Evolutionary conservation across 345 rosid genomes (phyloP).

Genomic region (Arabidopsis arenosa): DNA sequence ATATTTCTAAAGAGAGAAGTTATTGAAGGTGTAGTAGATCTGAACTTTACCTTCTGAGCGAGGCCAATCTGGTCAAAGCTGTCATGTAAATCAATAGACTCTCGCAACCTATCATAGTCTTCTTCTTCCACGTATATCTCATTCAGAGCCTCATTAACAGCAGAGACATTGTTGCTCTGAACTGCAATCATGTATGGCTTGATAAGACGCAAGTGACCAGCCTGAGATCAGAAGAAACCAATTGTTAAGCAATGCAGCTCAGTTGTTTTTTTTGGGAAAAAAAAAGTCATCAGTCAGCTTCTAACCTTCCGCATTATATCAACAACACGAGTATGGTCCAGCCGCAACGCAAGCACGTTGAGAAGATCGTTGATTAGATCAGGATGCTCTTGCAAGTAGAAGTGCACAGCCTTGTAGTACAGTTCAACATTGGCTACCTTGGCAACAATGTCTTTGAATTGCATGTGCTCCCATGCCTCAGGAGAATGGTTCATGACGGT

Average conservation of each 20-base stretch:
- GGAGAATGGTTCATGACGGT: conserved; percentile 99
- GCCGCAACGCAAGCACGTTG: conserved; percentile 89
- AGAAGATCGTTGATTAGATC: conserved; percentile 92
- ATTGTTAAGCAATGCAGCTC: conserved; percentile 8
- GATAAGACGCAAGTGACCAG: conserved; percentile 89
- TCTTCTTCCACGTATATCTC: conserved; percentile 95
- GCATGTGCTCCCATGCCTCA: conserved; percentile 99
- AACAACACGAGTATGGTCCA: conserved; percentile 97
- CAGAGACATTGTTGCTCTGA: conserved; percentile 91
- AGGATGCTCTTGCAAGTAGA: conserved; percentile 97
- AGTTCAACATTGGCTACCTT: conserved; percentile 97
- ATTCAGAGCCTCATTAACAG: conserved; percentile 93
- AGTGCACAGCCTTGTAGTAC: conserved; percentile 97
- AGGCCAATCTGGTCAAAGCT: conserved; percentile 94
- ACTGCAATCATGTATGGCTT: conserved; percentile 98
- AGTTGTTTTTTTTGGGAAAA: not conserved
- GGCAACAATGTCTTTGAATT: conserved; percentile 87
- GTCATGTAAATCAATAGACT: conserved; percentile 90
- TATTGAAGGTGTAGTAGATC: conserved; percentile 3
- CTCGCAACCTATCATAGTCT: conserved; percentile 92
- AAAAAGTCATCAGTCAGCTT: not conserved
- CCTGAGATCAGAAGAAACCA: conserved; percentile 53
- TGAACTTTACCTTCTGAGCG: conserved; percentile 72
- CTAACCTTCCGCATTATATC: conserved; percentile 96
- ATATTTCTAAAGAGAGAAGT: not conserved